phyloP scores from a whole-genome alignment of 495 filamentous ascomycete genomes.

The Haplographium delicatum region DNA sequence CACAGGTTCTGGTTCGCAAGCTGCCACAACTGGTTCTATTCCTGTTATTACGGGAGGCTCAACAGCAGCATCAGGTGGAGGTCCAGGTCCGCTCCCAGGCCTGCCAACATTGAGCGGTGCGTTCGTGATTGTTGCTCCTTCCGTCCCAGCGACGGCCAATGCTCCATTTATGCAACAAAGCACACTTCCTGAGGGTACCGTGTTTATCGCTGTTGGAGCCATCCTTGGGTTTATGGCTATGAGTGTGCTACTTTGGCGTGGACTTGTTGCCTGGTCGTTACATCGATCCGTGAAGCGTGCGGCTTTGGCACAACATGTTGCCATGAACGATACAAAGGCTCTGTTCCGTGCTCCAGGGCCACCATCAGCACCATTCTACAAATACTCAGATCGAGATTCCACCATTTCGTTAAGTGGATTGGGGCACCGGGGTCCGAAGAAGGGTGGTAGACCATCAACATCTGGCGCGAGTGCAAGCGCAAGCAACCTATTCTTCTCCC shows the following conservation, averaged over 20 bases:
- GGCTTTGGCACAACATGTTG: constrained; percentile 57
- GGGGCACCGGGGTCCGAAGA: constrained; percentile 30
- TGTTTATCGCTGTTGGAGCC: constrained; percentile 92
- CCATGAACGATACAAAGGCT: constrained; percentile 56
- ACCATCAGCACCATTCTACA: constrained; percentile 52
- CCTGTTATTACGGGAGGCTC: constrained; percentile 18
- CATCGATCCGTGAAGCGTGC: constrained; percentile 84
- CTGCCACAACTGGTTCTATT: constrained; percentile 16
- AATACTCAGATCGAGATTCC: constrained; percentile 50
- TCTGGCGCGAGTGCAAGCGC: constrained; percentile 34
- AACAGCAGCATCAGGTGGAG: constrained; percentile 14
- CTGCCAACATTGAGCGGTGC: constrained; percentile 30
- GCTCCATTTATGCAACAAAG: constrained; percentile 96
- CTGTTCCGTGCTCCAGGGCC: constrained; percentile 43
- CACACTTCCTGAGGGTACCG: constrained; percentile 85
- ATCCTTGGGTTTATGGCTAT: constrained; percentile 77
- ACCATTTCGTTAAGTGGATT: constrained; percentile 56
- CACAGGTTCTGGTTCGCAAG: constrained; percentile 23
- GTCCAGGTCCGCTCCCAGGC: constrained; percentile 15
- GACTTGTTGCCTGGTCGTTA: constrained; percentile 82
- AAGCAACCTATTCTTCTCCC: constrained; percentile 84
- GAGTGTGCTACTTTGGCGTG: constrained; percentile 80
- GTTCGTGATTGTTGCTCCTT: constrained; percentile 36
- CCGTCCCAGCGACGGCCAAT: constrained; percentile 74
- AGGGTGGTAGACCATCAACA: constrained; percentile 37